Conservation (phyloP, 75 land plant species). For the Picea glauca region DNA sequence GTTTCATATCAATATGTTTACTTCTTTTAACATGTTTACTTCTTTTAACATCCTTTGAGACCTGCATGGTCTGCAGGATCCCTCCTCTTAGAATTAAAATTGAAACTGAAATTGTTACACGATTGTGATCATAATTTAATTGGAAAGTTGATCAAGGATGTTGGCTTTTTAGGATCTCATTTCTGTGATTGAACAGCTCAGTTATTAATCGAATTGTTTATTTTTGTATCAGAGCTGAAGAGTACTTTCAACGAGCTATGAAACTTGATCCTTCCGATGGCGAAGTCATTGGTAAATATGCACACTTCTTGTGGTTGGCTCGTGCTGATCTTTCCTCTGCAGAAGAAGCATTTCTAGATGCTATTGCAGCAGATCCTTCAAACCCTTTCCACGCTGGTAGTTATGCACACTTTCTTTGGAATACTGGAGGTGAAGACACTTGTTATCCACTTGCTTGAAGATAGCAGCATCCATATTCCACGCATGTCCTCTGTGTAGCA, state of each 20-base stretch:
- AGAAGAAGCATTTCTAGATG: slow-evolving; percentile 60
- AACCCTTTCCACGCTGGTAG: slow-evolving; percentile 44
- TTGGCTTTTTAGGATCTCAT: too few relatives aligned
- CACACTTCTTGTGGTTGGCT: slow-evolving; percentile 71
- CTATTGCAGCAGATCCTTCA: slow-evolving; percentile 51
- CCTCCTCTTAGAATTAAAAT: too few relatives aligned
- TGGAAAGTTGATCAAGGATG: too few relatives aligned
- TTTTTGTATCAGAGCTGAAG: slow-evolving; percentile 61
- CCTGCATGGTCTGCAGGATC: too few relatives aligned
- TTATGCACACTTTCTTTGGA: slow-evolving; percentile 77
- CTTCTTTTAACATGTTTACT: too few relatives aligned
- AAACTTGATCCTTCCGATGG: slow-evolving; percentile 54
- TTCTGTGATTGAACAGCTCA: neutral
- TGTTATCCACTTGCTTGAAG: slow-evolving; percentile 24
- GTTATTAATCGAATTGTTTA: neutral
- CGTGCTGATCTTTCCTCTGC: slow-evolving; percentile 58
- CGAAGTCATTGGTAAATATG: slow-evolving; percentile 58
- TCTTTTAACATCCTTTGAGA: too few relatives aligned
- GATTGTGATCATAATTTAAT: too few relatives aligned
- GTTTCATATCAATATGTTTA: too few relatives aligned
- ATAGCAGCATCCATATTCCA: neutral
- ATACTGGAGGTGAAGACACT: slow-evolving; percentile 55
- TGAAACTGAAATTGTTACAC: too few relatives aligned
- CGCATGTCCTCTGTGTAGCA: neutral
- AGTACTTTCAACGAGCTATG: slow-evolving; percentile 60